Conservation (phyloP, 805 yeast genomes). For the Spathaspora passalidarum region DNA sequence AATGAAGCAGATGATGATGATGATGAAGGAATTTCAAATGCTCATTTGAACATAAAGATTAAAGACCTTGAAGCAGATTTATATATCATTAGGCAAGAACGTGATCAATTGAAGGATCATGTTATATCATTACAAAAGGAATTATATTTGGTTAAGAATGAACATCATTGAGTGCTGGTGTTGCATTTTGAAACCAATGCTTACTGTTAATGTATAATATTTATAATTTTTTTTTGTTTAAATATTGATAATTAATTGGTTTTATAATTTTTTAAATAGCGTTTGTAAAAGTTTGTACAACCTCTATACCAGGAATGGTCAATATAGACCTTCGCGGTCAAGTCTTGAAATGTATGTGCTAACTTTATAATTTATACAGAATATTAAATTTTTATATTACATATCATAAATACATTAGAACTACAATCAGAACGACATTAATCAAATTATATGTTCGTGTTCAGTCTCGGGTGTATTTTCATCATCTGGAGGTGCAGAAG, state of each 20-base stretch:
- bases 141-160: slow-evolving; percentile 27
- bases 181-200: too few relatives aligned
- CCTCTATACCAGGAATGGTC: too few relatives aligned
- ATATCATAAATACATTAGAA: neutral
- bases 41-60: slow-evolving; percentile 71
- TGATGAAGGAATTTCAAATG: slow-evolving; percentile 30
- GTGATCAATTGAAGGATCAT: slow-evolving; percentile 71
- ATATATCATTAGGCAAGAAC: slow-evolving; percentile 75
- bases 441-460: neutral
- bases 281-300: too few relatives aligned
- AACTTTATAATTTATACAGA: too few relatives aligned
- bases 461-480: neutral
- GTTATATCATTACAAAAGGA: slow-evolving; percentile 59
- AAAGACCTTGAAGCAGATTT: slow-evolving; percentile 84
- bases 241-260: neutral
- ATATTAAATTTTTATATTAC: neutral
- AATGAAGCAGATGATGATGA: slow-evolving; percentile 22
- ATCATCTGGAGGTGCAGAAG: slow-evolving; percentile 45
- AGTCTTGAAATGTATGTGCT: too few relatives aligned
- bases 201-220: neutral
- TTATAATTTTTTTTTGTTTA: too few relatives aligned
- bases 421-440: too few relatives aligned
- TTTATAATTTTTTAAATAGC: too few relatives aligned
- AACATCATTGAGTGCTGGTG: neutral
- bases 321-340: too few relatives aligned